Conservation (phyloP, 345 rosid genomes). For the Eucalyptus regnans region DNA sequence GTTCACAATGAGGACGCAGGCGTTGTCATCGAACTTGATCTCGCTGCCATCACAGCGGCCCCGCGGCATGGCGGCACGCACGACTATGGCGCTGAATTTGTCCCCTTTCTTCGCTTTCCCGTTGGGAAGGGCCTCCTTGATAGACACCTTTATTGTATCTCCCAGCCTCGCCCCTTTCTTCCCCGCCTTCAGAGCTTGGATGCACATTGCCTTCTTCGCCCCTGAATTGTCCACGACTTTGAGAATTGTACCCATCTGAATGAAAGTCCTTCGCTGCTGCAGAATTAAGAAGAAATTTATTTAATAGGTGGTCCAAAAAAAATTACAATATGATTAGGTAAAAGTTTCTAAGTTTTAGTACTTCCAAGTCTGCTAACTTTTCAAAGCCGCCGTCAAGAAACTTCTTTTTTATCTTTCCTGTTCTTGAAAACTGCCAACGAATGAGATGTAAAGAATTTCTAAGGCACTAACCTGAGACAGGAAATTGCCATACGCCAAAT, state of each 20-base stretch:
- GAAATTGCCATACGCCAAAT: neutral
- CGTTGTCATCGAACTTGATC: conserved; percentile 88
- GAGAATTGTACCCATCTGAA: conserved; percentile 84
- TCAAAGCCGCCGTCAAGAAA: neutral
- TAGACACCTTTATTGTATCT: conserved; percentile 74
- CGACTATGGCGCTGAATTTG: conserved; percentile 71
- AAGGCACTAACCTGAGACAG: conserved; percentile 1
- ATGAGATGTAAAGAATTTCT: neutral
- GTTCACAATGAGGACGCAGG: conserved; percentile 56
- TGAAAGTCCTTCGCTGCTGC: conserved; percentile 67
- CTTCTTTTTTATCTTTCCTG: neutral
- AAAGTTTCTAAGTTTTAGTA: neutral
- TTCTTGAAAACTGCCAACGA: neutral
- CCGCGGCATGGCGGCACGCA: conserved; percentile 79
- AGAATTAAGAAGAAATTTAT: neutral
- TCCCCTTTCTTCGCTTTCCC: conserved; percentile 96
- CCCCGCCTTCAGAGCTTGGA: conserved; percentile 52
- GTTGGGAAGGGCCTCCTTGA: conserved; percentile 85
- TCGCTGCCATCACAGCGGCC: conserved; percentile 89
- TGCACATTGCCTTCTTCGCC: conserved; percentile 85
- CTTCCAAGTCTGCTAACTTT: neutral
- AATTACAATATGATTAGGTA: neutral
- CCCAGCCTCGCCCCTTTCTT: conserved; percentile 81
- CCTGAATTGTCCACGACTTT: conserved; percentile 90
- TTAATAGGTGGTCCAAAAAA: neutral